A percentile compares a stretch with the other conserved stretches of the same genome.
phyloP scores from a whole-genome alignment of 1,284 basidiomycete genomes.

The Ganoderma leucocontextum region DNA sequence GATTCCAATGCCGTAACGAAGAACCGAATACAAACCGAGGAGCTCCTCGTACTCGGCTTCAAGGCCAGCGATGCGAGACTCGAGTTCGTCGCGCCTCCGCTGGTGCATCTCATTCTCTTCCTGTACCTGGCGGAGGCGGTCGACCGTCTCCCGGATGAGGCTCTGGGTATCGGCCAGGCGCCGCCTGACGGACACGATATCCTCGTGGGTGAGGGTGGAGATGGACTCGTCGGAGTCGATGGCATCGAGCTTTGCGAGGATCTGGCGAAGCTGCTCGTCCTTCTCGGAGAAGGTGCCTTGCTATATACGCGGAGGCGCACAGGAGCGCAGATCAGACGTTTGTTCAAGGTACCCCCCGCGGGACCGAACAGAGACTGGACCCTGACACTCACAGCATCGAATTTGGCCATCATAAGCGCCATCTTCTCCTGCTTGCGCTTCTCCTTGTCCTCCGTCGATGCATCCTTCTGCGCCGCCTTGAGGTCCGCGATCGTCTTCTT shows the following conservation, averaged over 20 bases:
- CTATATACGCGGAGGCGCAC: conserved; percentile 45
- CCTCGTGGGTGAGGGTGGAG: conserved; percentile 74
- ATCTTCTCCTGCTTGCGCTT: conserved; percentile 99
- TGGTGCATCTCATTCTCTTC: conserved; percentile 92
- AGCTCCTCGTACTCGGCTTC: conserved; percentile 97
- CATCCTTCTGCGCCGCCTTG: conserved; percentile 85
- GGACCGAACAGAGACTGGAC: conserved; percentile 12
- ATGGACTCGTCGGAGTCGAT: conserved; percentile 68
- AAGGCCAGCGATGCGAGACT: conserved; percentile 81
- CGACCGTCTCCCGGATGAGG: conserved; percentile 87
- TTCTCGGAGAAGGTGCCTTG: conserved; percentile 92
- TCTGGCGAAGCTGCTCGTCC: conserved; percentile 89
- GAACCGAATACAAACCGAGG: conserved; percentile 64
- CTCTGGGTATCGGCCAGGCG: conserved; percentile 92
- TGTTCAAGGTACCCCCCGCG: background rate
- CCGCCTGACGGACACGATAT: conserved; percentile 82
- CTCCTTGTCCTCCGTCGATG: conserved; percentile 94
- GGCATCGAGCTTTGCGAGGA: conserved; percentile 84
- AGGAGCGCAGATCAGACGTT: conserved; percentile 11
- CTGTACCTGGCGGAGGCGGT: conserved; percentile 87
- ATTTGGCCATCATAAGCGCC: conserved; percentile 99
- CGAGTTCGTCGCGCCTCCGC: conserved; percentile 88
- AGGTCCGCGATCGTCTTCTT: conserved; percentile 84
- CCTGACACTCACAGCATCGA: conserved; percentile 78
- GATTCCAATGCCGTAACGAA: conserved; percentile 22